These are phyloP conservation scores for Ophiosphaerella herpotricha DNA, from an alignment of 2,329 filamentous ascomycete species.

Conservation along the genomic window DNA sequence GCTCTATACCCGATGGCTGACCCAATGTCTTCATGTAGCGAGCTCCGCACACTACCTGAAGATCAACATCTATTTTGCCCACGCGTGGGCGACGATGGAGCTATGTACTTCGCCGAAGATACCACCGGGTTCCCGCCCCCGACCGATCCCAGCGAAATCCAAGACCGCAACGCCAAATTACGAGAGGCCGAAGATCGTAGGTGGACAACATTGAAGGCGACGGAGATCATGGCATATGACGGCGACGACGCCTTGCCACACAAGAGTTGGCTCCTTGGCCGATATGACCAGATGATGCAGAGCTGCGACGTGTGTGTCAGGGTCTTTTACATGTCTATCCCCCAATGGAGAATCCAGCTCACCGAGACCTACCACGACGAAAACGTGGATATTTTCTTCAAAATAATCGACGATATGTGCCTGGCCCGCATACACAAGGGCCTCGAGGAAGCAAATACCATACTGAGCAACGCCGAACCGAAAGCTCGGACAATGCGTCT, in stretches of 20 bases:
- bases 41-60: slow-evolving; percentile 44
- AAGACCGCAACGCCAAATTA: slow-evolving; percentile 40
- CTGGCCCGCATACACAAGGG: slow-evolving; percentile 50
- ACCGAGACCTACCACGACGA: slow-evolving; percentile 52
- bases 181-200: slow-evolving; percentile 47
- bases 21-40: slow-evolving; percentile 28
- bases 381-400: slow-evolving; percentile 51
- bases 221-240: slow-evolving; percentile 55
- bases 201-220: slow-evolving; percentile 48
- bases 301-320: slow-evolving; percentile 57
- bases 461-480: slow-evolving; percentile 52
- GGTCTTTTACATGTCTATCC: slow-evolving; percentile 52
- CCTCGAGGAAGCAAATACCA: slow-evolving; percentile 47
- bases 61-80: slow-evolving; percentile 57
- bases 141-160: slow-evolving; percentile 32
- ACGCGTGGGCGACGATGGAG: slow-evolving; percentile 41
- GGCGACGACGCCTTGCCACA: slow-evolving; percentile 52
- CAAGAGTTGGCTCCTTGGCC: slow-evolving; percentile 46
- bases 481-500: slow-evolving; percentile 56
- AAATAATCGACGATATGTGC: slow-evolving; percentile 52
- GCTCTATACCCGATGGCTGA: slow-evolving; percentile 24
- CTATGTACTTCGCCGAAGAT: slow-evolving; percentile 54
- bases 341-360: slow-evolving; percentile 47
- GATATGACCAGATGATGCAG: slow-evolving; percentile 49
- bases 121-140: slow-evolving; percentile 33